Evolutionary conservation across 2,329 filamentous ascomycete species (phyloP).

Genomic region (Tolypocladium ovalisporum): DNA sequence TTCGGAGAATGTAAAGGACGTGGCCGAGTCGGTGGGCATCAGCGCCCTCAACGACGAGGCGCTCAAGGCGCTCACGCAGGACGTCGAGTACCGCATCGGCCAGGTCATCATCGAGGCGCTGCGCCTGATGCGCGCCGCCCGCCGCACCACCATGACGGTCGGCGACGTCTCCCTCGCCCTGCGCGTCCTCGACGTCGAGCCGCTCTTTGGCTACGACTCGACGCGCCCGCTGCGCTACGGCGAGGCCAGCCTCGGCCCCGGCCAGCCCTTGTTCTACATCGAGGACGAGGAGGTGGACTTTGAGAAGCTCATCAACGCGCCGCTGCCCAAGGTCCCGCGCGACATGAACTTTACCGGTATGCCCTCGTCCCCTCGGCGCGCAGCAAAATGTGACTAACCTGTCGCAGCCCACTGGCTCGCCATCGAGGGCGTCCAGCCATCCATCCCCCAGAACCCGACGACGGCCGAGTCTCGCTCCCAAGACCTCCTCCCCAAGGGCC

Average conservation of each 20-base stretch:
- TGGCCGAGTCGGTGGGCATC: constrained; percentile 92
- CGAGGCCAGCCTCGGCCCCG: constrained; percentile 85
- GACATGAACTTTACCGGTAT: constrained; percentile 86
- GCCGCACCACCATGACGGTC: constrained; percentile 77
- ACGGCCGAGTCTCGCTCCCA: constrained; percentile 72
- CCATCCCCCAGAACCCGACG: constrained; percentile 92
- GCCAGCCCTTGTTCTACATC: constrained; percentile 91
- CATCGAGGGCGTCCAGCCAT: constrained; percentile 92
- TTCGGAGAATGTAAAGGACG: constrained; percentile 87
- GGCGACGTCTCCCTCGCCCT: constrained; percentile 84
- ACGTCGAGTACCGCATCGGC: constrained; percentile 89
- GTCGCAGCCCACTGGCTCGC: constrained; percentile 83
- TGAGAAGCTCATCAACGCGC: constrained; percentile 95
- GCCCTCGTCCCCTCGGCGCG: constrained; percentile 9
- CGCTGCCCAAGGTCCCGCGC: constrained; percentile 84
- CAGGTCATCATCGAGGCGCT: constrained; percentile 90
- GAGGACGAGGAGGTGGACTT: constrained; percentile 99
- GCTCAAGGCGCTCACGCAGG: constrained; percentile 75
- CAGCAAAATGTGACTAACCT: constrained; percentile 1
- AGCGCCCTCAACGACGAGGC: constrained; percentile 72
- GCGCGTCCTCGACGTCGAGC: constrained; percentile 81
- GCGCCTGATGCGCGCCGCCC: constrained; percentile 89
- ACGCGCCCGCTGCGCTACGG: constrained; percentile 82
- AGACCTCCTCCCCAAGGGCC: constrained; percentile 81
- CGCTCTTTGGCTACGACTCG: constrained; percentile 91